Evolutionary conservation across 331 rosid species (phyloP).

Genomic region (Malus hybrid): DNA sequence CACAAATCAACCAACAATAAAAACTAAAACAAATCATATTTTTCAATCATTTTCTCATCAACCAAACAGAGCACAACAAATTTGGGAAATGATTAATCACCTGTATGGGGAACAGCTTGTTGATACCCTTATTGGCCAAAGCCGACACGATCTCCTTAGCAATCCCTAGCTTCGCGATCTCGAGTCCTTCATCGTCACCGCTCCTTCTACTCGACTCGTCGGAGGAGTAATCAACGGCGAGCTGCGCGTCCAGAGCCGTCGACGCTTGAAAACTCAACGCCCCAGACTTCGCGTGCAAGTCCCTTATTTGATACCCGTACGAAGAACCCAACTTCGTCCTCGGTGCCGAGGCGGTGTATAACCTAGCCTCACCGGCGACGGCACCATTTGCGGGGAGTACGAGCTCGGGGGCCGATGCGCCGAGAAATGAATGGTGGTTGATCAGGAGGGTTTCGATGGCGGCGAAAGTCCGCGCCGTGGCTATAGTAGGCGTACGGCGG

Average conservation of each 20-base stretch:
- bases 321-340: not conserved
- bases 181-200: slow-evolving; percentile 58
- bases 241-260: slow-evolving; percentile 31
- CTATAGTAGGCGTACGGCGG: slow-evolving; percentile 26
- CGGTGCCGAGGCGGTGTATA: not conserved
- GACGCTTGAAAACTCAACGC: slow-evolving; percentile 53
- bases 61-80: not conserved
- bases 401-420: slow-evolving; percentile 1
- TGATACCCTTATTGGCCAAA: slow-evolving; percentile 70
- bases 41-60: not conserved
- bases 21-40: no score
- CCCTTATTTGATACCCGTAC: slow-evolving; percentile 13
- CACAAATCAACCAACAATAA: not conserved
- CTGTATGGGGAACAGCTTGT: slow-evolving; percentile 92
- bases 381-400: not conserved
- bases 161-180: slow-evolving; percentile 70
- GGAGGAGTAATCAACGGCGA: slow-evolving; percentile 42
- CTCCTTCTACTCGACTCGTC: slow-evolving; percentile 29
- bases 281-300: slow-evolving; percentile 43
- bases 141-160: slow-evolving; percentile 68
- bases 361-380: slow-evolving; percentile 2
- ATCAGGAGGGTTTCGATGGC: slow-evolving; percentile 26
- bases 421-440: slow-evolving; percentile 12
- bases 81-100: slow-evolving; percentile 18
- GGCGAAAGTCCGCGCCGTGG: slow-evolving; percentile 35